These are phyloP conservation scores for Candida coquimbonensis DNA, from an alignment of 805 yeast genomes.

Conservation along the genomic window DNA sequence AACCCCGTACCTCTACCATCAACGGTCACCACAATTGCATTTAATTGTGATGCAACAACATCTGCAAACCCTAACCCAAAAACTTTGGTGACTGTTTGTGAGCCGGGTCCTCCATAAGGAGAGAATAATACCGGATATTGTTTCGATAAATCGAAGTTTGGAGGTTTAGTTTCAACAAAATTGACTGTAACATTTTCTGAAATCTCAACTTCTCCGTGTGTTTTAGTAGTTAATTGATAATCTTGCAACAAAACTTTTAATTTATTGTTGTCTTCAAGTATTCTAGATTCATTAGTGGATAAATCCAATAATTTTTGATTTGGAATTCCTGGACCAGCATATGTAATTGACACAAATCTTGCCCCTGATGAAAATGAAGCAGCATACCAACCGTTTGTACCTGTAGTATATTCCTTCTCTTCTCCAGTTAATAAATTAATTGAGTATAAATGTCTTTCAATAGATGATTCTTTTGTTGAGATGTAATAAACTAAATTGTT, in stretches of 20 bases:
- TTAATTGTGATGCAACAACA: conserved; percentile 66
- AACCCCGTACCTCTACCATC: conserved; percentile 97
- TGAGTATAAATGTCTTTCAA: conserved; percentile 77
- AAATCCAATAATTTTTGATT: conserved; percentile 64
- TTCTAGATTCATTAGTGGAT: conserved; percentile 26
- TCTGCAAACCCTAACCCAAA: conserved; percentile 64
- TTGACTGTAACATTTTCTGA: conserved; percentile 43
- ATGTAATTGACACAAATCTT: conserved; percentile 61
- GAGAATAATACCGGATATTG: conserved; percentile 79
- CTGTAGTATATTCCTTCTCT: conserved; percentile 27
- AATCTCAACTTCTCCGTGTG: conserved; percentile 46
- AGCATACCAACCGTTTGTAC: conserved; percentile 53
- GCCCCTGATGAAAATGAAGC: conserved; percentile 78
- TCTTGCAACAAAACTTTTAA: conserved; percentile 31
- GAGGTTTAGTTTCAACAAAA: conserved; percentile 71
- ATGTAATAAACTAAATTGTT: conserved; percentile 49
- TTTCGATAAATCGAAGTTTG: conserved; percentile 48
- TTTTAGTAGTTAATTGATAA: conserved; percentile 52
- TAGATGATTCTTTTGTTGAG: conserved; percentile 71
- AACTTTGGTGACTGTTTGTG: conserved; percentile 67
- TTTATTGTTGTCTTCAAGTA: conserved; percentile 34
- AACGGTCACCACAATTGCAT: conserved; percentile 86
- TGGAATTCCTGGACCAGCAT: conserved; percentile 77
- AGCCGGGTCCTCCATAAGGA: conserved; percentile 94
- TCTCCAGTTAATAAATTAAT: conserved; percentile 46